A percentile compares a stretch with the other conserved stretches of the same genome.
phyloP scores from a whole-genome alignment of 176 grass and related monocot species.

The Calamus simplicifolius region DNA sequence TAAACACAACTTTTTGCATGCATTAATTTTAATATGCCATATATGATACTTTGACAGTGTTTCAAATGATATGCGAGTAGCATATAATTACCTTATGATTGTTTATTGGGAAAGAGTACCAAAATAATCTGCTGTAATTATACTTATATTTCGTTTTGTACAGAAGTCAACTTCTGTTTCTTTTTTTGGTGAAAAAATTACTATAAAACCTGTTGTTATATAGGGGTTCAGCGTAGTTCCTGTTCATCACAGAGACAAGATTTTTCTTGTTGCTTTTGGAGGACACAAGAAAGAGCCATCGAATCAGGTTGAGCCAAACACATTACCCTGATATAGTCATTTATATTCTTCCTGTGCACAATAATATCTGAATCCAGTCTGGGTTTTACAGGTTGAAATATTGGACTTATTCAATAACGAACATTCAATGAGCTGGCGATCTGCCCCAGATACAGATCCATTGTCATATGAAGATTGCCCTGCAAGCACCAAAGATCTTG shows the following conservation, averaged over 20 bases:
- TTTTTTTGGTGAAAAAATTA: background rate
- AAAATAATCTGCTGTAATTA: no score
- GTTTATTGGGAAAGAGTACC: no score
- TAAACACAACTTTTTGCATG: no score
- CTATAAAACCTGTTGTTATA: constrained; percentile 21
- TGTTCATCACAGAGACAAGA: constrained; percentile 77
- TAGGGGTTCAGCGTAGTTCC: constrained; percentile 97
- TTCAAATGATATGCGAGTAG: no score
- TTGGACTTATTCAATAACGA: constrained; percentile 71
- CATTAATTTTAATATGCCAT: no score
- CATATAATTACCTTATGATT: no score
- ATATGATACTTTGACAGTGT: no score
- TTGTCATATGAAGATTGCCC: constrained; percentile 56
- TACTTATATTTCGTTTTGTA: no score
- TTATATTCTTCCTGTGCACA: background rate
- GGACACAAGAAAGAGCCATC: constrained; percentile 96
- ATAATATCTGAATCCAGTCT: background rate
- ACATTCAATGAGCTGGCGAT: constrained; percentile 81
- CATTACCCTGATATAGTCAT: constrained; percentile 3
- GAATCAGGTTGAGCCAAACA: constrained; percentile 47
- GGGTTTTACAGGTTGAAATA: constrained; percentile 66
- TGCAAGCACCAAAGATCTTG: constrained; percentile 47
- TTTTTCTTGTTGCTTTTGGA: constrained; percentile 93
- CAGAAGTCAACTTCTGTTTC: no score
- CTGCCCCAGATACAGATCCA: constrained; percentile 62